Conservation (phyloP, 2,329 filamentous ascomycete species). For the Penicillium sp. region DNA sequence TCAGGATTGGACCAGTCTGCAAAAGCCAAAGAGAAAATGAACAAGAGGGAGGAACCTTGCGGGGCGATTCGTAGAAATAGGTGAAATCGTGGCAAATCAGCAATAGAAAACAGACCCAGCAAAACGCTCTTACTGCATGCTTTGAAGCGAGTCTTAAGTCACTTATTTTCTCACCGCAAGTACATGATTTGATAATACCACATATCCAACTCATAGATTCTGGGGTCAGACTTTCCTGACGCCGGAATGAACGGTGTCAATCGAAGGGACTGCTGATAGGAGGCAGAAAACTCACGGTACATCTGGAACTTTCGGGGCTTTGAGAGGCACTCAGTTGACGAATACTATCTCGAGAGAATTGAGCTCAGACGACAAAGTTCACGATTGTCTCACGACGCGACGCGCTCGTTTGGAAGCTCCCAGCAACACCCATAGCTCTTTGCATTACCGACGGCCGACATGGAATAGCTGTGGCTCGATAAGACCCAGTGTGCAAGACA, state of each 20-base stretch:
- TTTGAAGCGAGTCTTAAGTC: conserved; percentile 5
- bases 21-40: neutral
- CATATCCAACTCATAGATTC: neutral
- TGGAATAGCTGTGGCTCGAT: conserved; percentile 21
- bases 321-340: conserved; percentile 4
- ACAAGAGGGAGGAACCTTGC: neutral
- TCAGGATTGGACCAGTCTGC: too few species aligned
- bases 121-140: conserved; percentile 6
- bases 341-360: conserved; percentile 18
- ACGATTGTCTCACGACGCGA: conserved; percentile 15
- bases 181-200: conserved; percentile 5
- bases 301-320: conserved; percentile 6
- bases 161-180: conserved; percentile 4
- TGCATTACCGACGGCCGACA: conserved; percentile 12
- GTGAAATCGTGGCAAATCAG: neutral
- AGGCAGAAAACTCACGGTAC: conserved; percentile 7
- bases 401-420: conserved; percentile 1
- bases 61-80: conserved; percentile 3
- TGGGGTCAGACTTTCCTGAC: neutral
- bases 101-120: neutral
- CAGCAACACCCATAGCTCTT: conserved; percentile 17
- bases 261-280: conserved; percentile 15
- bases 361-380: conserved; percentile 12
- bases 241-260: conserved; percentile 17
- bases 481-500: conserved; percentile 7